Base-by-base conservation (phyloP, 2,329 filamentous ascomycete species). In the Fusarium buxicola region DNA sequence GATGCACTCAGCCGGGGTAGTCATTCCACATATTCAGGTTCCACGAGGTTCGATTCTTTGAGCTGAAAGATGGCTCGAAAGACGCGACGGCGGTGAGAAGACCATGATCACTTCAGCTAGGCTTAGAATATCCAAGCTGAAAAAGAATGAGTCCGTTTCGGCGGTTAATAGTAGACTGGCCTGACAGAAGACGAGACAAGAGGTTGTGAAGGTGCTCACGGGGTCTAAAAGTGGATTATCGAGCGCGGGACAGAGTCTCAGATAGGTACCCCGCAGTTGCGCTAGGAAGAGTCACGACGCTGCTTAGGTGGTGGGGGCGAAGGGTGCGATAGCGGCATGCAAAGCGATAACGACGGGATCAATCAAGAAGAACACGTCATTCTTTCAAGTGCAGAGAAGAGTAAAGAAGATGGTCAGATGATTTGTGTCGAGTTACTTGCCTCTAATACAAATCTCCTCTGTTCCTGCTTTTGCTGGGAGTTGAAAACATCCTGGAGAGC, bases 261-360 rank as follows among this genome's bases (percentile, higher is more conserved):
- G 32, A 61, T 66, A 4, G 21, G 21, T 21, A 66, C 62, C 62
- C 62, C 62, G 62, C 62, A 65, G 62, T 52, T 56, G 63, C 62
- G 58, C 62, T 66, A 65, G 58, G 41, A 65, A 56, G 31, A 28
- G 62, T 66, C 62, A 65, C 61, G 61, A 49, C 60, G 57, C 56
- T 56, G 65, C 43, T 46, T 65, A n/a, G n/a, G n/a, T 24, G 58
- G 63, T 65, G 62, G 62, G 60, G 61, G 52, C 47, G 52, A 16
- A 65, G 51, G 51, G 62, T 63, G 53, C 49, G 62, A 65, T 65
- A 65, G 62, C 43, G 53, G 58, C 59, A 65, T 66, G 62, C 58
- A 66, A 12, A 47, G 58, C 62, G 62, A 65, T 65, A 65, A 65
- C 48, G 43, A 18, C 18, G 38, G 49, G 27, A 36, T 18, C 8